Percentiles rank a stretch among this genome's conserved stretches.
Conservation (phyloP, 2,329 filamentous ascomycete species). For the Davidsoniella virescens region DNA sequence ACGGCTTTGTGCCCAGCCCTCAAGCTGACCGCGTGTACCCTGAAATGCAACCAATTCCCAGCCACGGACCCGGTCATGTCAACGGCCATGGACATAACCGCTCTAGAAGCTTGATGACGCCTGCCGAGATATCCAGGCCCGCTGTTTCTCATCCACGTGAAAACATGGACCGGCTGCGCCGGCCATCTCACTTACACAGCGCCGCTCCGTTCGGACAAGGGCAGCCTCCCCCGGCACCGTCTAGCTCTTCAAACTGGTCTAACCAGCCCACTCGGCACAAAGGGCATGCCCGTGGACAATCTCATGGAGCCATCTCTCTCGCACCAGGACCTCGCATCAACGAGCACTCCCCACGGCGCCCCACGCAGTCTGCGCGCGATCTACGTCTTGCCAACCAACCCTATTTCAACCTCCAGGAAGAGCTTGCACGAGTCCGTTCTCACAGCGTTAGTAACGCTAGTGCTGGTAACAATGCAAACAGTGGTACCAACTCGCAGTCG, state of each 20-base stretch:
- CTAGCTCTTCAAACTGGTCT: background rate
- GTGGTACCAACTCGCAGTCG: conserved; percentile 11
- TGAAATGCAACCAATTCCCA: background rate
- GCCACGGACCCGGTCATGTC: background rate
- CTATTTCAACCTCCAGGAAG: conserved; percentile 8
- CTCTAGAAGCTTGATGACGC: conserved; percentile 10
- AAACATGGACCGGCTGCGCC: conserved; percentile 7
- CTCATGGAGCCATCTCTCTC: conserved; percentile 3
- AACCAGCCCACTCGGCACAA: background rate
- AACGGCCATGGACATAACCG: conserved; percentile 9
- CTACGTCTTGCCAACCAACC: conserved; percentile 8
- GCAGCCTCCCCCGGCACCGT: background rate
- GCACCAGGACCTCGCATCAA: background rate
- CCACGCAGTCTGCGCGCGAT: background rate
- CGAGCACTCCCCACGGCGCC: background rate
- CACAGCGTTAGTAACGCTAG: background rate
- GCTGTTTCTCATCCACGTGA: conserved; percentile 8
- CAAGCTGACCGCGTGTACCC: background rate
- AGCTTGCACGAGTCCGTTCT: conserved; percentile 7
- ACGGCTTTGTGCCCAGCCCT: background rate
- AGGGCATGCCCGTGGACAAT: conserved; percentile 10
- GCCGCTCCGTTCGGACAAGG: background rate
- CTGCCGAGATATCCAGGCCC: conserved; percentile 10
- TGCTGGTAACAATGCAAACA: conserved; percentile 1
- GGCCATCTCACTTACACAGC: conserved; percentile 4